phyloP scores from a whole-genome alignment of 2,329 filamentous ascomycete species.

The Aureobasidium sp. region DNA sequence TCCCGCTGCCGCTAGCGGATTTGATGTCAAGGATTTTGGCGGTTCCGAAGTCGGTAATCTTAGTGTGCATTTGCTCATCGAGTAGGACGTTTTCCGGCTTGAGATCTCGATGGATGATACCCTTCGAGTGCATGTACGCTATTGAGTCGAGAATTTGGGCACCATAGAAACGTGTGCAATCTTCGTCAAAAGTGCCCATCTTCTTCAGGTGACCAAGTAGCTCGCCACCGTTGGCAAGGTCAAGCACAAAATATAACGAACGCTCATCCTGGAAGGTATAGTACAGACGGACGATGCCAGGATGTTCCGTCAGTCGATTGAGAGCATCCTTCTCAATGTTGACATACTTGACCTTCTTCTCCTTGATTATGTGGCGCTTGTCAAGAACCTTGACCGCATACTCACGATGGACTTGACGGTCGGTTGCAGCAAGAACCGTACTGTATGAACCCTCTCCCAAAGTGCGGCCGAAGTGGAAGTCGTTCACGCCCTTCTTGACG shows the following conservation, averaged over 20 bases:
- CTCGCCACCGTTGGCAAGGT: conserved; percentile 87
- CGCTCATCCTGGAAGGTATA: conserved; percentile 98
- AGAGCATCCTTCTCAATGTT: conserved; percentile 99
- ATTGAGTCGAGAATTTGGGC: conserved; percentile 95
- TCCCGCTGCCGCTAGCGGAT: conserved; percentile 16
- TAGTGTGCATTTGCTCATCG: conserved; percentile 94
- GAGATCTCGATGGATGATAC: conserved; percentile 91
- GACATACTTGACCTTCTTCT: conserved; percentile 99
- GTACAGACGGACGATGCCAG: conserved; percentile 91
- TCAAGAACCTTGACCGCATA: conserved; percentile 98
- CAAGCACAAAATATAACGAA: conserved; percentile 93
- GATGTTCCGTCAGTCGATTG: conserved; percentile 91
- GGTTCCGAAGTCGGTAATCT: conserved; percentile 97
- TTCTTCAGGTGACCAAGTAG: conserved; percentile 89
- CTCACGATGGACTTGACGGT: conserved; percentile 88
- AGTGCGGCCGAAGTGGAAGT: conserved; percentile 87
- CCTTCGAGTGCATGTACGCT: conserved; percentile 94
- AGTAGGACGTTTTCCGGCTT: conserved; percentile 96
- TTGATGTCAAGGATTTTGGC: conserved; percentile 74
- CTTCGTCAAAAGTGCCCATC: conserved; percentile 87
- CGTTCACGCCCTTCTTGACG: conserved; percentile 94
- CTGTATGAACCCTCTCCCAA: conserved; percentile 97
- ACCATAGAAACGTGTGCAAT: conserved; percentile 89
- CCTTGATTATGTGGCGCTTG: conserved; percentile 98
- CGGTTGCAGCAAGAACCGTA: conserved; percentile 85